Percentiles rank a stretch among this genome's conserved stretches.
Conservation (phyloP, 768 basidiomycete species). For the Kwoniella heveanensis region DNA sequence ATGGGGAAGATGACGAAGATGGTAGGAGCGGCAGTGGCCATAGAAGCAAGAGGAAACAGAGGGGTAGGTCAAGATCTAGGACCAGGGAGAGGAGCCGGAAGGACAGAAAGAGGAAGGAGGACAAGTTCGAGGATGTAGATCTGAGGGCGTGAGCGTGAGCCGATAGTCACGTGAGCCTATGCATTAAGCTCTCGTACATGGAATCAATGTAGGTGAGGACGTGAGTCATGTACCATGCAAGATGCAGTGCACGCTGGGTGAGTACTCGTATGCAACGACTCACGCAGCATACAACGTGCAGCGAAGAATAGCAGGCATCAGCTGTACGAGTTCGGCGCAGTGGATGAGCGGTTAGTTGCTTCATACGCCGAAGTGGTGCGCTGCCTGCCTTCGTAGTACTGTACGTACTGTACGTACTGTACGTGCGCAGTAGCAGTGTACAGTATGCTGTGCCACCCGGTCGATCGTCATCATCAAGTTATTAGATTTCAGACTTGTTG, state of each 20-base stretch:
- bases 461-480: neutral
- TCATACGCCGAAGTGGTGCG: slow-evolving; percentile 1
- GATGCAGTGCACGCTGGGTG: no score
- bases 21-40: neutral
- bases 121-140: neutral
- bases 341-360: neutral
- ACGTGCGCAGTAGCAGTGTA: neutral
- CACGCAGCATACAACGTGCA: neutral
- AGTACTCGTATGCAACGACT: no score
- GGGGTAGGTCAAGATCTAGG: neutral
- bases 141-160: neutral
- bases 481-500: slow-evolving; percentile 9
- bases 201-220: no score
- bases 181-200: no score
- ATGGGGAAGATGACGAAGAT: slow-evolving; percentile 6
- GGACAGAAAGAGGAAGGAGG: neutral
- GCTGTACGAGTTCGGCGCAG: no score
- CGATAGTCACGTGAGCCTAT: no score
- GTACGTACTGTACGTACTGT: neutral
- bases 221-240: no score
- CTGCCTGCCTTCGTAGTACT: no score
- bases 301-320: no score
- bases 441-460: neutral
- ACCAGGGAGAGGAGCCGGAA: neutral
- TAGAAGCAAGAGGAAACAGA: neutral